Conservation (phyloP, 2,329 filamentous ascomycete species). For the Teratosphaeria nubilosa region DNA sequence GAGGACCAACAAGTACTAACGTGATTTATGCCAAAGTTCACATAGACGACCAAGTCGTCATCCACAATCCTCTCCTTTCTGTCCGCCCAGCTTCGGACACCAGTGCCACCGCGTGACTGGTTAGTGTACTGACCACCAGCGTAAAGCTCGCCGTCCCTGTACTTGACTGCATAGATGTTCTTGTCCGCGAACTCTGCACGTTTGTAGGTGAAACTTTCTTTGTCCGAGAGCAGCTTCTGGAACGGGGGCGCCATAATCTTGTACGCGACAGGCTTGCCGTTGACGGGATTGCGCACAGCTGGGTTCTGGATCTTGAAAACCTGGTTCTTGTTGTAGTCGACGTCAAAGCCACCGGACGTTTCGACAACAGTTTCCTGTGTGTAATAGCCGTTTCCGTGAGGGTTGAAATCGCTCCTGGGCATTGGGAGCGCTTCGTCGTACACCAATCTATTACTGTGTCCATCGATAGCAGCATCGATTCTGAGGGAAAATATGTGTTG, state of each 20-base stretch:
- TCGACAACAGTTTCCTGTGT: constrained; percentile 38
- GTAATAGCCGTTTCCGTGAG: constrained; percentile 43
- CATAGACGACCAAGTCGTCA: constrained; percentile 46
- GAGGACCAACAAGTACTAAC: constrained; percentile 9
- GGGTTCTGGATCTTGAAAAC: constrained; percentile 42
- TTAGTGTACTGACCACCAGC: constrained; percentile 45
- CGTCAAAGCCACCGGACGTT: constrained; percentile 42
- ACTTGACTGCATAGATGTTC: constrained; percentile 48
- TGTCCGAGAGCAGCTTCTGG: constrained; percentile 43
- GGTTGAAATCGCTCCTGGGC: constrained; percentile 44
- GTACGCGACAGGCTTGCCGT: constrained; percentile 33
- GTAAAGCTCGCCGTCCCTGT: constrained; percentile 50
- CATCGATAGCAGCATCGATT: constrained; percentile 39
- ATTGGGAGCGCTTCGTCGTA: constrained; percentile 50
- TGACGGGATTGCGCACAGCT: constrained; percentile 35
- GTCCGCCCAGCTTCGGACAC: constrained; percentile 40
- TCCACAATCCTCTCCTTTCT: constrained; percentile 46
- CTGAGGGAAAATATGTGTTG: constrained; percentile 62
- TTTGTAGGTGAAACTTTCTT: constrained; percentile 46
- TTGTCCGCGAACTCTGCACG: constrained; percentile 50
- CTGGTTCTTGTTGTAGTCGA: constrained; percentile 34
- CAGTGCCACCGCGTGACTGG: constrained; percentile 44
- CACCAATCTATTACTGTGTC: constrained; percentile 35
- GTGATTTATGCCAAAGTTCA: constrained; percentile 51
- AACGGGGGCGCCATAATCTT: constrained; percentile 41